phyloP scores from a whole-genome alignment of 1,284 basidiomycete species.

The Puccinia horiana region DNA sequence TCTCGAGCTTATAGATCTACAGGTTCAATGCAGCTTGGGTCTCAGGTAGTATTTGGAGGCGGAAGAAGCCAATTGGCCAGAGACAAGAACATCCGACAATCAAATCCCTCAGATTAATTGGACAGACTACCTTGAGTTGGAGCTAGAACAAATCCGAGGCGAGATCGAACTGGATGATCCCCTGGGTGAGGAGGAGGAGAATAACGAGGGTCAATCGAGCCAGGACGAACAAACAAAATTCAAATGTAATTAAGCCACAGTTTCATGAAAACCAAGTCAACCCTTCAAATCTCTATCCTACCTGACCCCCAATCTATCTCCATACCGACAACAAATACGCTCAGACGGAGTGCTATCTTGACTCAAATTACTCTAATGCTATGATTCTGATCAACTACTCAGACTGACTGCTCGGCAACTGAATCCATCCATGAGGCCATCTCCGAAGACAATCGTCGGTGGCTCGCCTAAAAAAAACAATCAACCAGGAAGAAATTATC shows the following conservation, averaged over 20 bases:
- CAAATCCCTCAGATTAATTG: neutral
- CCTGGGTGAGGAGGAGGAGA: neutral
- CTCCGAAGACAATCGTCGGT: conserved; percentile 70
- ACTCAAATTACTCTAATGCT: neutral
- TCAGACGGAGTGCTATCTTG: conserved; percentile 21
- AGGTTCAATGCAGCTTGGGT: neutral
- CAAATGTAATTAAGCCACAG: no score
- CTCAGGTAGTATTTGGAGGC: no score
- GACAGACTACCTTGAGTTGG: neutral
- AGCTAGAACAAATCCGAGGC: neutral
- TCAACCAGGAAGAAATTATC: conserved; percentile 62
- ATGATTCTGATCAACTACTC: conserved; percentile 77
- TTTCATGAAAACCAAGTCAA: no score
- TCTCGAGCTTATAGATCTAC: no score
- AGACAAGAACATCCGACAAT: no score
- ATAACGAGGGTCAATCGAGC: neutral
- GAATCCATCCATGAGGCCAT: conserved; percentile 83
- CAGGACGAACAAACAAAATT: no score
- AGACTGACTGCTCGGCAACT: conserved; percentile 82
- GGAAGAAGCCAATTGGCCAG: no score
- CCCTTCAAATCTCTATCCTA: conserved; percentile 39
- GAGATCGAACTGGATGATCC: neutral
- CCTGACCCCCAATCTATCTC: conserved; percentile 42
- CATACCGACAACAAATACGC: conserved; percentile 32
- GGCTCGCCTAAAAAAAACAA: conserved; percentile 61